Conservation (phyloP, 2,329 filamentous ascomycete genomes). For the Colletotrichum truncatum region DNA sequence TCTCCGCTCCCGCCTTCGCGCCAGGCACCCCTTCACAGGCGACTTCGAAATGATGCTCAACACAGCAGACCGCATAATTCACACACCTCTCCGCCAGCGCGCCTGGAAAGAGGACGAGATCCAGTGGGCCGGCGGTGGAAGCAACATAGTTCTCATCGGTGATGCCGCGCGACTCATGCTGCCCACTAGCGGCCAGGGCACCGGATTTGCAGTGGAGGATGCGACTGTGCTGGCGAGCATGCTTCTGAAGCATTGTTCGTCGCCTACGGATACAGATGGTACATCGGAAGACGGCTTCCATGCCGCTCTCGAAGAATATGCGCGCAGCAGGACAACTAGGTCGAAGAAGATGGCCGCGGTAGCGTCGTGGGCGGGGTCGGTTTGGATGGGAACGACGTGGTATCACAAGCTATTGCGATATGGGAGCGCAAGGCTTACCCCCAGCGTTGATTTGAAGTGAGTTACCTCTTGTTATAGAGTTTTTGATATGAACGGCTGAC, state of each 20-base stretch:
- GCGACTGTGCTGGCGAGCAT: conserved; percentile 34
- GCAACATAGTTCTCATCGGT: conserved; percentile 33
- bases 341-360: conserved; percentile 35
- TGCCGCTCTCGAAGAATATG: conserved; percentile 33
- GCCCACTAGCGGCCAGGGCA: conserved; percentile 37
- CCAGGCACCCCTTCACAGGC: conserved; percentile 34
- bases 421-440: not conserved
- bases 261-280: fast-evolving
- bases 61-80: conserved; percentile 36
- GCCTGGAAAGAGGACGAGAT: conserved; percentile 37
- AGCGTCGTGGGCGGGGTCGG: conserved; percentile 26
- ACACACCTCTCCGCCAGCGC: conserved; percentile 34
- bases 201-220: conserved; percentile 37
- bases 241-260: conserved; percentile 23
- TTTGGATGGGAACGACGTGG: conserved; percentile 30
- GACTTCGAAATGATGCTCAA: conserved; percentile 31
- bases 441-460: conserved; percentile 22
- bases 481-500: not conserved
- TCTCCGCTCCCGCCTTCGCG: conserved; percentile 1
- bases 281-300: not conserved
- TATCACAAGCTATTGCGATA: conserved; percentile 33
- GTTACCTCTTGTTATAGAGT: not conserved
- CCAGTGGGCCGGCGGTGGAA: conserved; percentile 19
- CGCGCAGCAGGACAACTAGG: conserved; percentile 27
- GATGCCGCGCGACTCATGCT: conserved; percentile 36